Evolutionary conservation across 352 stramenopile species (phyloP).

Genomic region (Thalassiosira tumida): DNA sequence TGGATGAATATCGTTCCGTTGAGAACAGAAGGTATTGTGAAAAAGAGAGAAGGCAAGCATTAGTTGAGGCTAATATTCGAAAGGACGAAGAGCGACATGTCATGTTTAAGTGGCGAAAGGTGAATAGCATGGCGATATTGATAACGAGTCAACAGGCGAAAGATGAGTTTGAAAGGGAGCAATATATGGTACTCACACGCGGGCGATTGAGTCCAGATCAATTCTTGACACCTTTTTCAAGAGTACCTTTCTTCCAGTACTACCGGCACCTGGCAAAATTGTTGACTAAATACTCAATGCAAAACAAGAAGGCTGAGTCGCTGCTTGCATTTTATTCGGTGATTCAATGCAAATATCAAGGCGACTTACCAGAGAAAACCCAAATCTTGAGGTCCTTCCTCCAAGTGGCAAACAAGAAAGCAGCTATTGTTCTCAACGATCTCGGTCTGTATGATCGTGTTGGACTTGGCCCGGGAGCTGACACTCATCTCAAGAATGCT

Average conservation of each 20-base stretch:
- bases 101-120: neutral
- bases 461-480: neutral
- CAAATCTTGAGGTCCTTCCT: neutral
- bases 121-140: neutral
- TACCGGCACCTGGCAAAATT: neutral
- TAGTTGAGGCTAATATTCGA: neutral
- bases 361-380: neutral
- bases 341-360: neutral
- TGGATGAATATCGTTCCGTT: neutral
- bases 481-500: constrained; percentile 3
- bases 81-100: neutral
- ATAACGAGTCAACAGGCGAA: neutral
- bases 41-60: neutral
- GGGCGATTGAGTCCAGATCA: neutral
- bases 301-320: neutral
- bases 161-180: neutral
- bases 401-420: neutral
- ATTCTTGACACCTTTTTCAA: neutral
- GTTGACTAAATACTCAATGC: neutral
- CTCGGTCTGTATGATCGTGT: neutral
- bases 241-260: neutral
- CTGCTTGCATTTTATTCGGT: neutral
- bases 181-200: neutral
- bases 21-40: neutral
- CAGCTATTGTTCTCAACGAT: neutral